Conservation (phyloP, 2,329 filamentous ascomycete species). For the Arthrinium puccinioides region DNA sequence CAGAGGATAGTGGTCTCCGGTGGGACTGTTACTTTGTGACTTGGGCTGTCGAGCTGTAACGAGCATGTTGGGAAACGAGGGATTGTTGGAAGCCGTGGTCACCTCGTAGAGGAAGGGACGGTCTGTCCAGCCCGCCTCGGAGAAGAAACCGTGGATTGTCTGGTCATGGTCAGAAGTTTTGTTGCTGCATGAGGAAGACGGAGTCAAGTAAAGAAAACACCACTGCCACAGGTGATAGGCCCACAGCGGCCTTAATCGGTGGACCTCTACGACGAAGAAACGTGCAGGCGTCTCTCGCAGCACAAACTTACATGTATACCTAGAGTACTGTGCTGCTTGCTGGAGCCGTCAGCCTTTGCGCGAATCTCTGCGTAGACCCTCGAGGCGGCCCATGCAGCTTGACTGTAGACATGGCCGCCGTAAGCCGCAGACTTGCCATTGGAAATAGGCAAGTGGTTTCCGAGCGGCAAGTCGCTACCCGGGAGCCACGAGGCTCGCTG, state of each 20-base stretch:
- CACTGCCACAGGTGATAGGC: constrained; percentile 1
- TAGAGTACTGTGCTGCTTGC: background rate
- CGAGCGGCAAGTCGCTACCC: constrained; percentile 18
- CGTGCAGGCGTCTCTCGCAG: too few relatives aligned
- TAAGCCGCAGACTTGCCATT: constrained; percentile 20
- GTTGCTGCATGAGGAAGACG: background rate
- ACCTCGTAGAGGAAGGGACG: constrained; percentile 48
- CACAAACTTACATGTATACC: background rate
- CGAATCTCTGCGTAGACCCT: constrained; percentile 23
- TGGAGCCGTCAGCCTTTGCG: constrained; percentile 6
- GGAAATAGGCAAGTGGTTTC: constrained; percentile 7
- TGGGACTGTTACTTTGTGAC: constrained; percentile 26
- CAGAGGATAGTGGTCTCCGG: constrained; percentile 27
- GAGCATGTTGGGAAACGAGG: constrained; percentile 40
- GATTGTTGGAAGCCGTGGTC: constrained; percentile 31
- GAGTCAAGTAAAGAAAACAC: constrained; percentile 2
- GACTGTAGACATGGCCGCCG: constrained; percentile 37
- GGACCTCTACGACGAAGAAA: too few relatives aligned
- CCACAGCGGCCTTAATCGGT: background rate
- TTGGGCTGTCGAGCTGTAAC: constrained; percentile 42
- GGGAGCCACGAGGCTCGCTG: constrained; percentile 24
- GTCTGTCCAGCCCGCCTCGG: constrained; percentile 35
- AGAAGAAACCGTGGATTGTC: constrained; percentile 51
- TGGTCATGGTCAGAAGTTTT: constrained; percentile 16
- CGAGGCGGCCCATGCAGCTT: constrained; percentile 30